Conservation (phyloP, 2,329 filamentous ascomycete genomes). For the Davidsoniella eucalypti region DNA sequence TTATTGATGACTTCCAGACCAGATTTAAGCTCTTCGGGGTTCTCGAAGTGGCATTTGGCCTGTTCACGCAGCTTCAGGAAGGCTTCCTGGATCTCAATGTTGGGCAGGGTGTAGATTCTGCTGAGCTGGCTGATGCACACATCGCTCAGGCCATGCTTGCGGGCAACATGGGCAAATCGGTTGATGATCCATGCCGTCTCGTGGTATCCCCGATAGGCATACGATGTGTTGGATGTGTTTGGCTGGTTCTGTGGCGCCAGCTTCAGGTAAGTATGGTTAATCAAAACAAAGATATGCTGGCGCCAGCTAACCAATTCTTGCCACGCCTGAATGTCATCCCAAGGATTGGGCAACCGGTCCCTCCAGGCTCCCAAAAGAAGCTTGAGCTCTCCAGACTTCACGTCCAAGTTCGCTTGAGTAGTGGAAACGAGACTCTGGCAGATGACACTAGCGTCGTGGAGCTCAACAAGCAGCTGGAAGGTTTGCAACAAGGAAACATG, state of each 20-base stretch:
- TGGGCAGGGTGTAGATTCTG: slow-evolving; percentile 94
- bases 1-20: slow-evolving; percentile 98
- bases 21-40: slow-evolving; percentile 76
- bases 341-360: slow-evolving; percentile 87
- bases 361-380: slow-evolving; percentile 87
- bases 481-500: slow-evolving; percentile 91
- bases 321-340: slow-evolving; percentile 99
- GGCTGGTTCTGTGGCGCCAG: slow-evolving; percentile 59
- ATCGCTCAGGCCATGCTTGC: slow-evolving; percentile 90
- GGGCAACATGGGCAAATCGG: slow-evolving; percentile 88
- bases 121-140: slow-evolving; percentile 96
- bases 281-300: slow-evolving; percentile 95
- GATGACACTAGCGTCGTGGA: slow-evolving; percentile 95
- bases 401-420: slow-evolving; percentile 69
- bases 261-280: slow-evolving; percentile 83
- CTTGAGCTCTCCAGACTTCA: slow-evolving; percentile 91
- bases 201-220: slow-evolving; percentile 92
- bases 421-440: slow-evolving; percentile 80
- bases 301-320: slow-evolving; percentile 99
- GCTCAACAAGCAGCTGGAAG: slow-evolving; percentile 92
- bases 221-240: slow-evolving; percentile 77
- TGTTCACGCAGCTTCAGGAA: slow-evolving; percentile 98
- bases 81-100: slow-evolving; percentile 98
- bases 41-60: slow-evolving; percentile 97
- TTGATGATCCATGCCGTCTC: slow-evolving; percentile 99